Evolutionary conservation across 805 yeast species (phyloP), one percentile per base, ranked within the genome.

Genomic region (Pichia thaimueangensis): DNA sequence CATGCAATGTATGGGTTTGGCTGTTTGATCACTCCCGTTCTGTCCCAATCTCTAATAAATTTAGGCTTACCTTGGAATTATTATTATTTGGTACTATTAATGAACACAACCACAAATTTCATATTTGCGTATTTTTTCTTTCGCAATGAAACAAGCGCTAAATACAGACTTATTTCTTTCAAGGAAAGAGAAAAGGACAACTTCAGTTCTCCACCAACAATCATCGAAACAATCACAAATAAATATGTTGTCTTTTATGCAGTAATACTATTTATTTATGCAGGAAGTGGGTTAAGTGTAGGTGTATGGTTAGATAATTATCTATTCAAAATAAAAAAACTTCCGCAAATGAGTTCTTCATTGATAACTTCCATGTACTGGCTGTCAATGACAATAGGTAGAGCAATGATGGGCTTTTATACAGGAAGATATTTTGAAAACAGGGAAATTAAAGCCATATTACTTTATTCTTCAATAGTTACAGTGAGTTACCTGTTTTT

Each of bases 1-100:
- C 81, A 75, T 55, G 72, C 78, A 0, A 67, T 64, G 47, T 75
- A 71, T 49, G 80, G 80, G 0, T 51, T 74, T 5, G 81, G 80
- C 2, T 71, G 78, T 43, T 65, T 74, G 62, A 59, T 72, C 3
- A 67, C 76, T 5, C 80, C 80, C 0, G 58, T 72, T 8, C 44
- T 74, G 12, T 63, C 70, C 23, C 67, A 76, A 1, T 50, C 50
- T 13, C 55, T 75, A 41, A 50, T 73, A 20, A 67, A 67, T 39
- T 52, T 54, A 21, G 61, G 69, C 3, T 37, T 56, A 37, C 47
- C 57, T 27, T 74, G 80, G 79, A 67, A 68, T 48, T 62, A 66
- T 16, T 73, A 68, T 50, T 75, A 72, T 51, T 35, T 62, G 5
- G 53, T 73, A 6, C 53, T 74, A 15, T 46, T 64, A 6, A 35